Percentiles rank a stretch among this genome's conserved stretches.
phyloP scores from a whole-genome alignment of 345 rosid genomes.

The Lepidium aucheri region DNA sequence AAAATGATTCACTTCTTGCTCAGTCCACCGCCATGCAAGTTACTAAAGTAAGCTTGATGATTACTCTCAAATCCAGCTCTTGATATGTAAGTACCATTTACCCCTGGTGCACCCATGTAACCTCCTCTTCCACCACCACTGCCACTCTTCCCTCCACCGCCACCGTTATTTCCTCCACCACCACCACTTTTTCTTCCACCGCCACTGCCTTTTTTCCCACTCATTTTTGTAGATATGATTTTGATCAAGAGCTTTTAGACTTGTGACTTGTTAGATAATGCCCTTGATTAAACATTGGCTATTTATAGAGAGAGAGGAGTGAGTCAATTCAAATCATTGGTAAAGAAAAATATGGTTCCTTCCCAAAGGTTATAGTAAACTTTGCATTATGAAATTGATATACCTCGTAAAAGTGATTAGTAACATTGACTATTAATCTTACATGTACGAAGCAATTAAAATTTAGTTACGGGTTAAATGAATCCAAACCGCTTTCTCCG shows the following conservation, averaged over 20 bases:
- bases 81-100: too few species aligned
- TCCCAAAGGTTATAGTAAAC: neutral
- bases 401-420: neutral
- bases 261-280: neutral
- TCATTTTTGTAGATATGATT: neutral
- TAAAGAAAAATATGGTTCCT: neutral
- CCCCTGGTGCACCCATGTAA: too few species aligned
- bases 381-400: neutral
- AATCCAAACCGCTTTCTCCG: too few species aligned
- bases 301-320: neutral
- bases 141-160: too few species aligned
- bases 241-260: neutral
- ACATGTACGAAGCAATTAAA: constrained; percentile 7
- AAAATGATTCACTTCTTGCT: too few species aligned
- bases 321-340: neutral
- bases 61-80: too few species aligned
- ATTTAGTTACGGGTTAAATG: neutral
- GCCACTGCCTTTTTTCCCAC: too few species aligned
- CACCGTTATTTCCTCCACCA: too few species aligned
- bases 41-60: too few species aligned
- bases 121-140: too few species aligned
- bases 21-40: too few species aligned
- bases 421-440: neutral
- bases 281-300: neutral
- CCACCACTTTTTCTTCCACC: too few species aligned